Evolutionary conservation across 2,329 filamentous ascomycete species (phyloP).

Genomic region (Hymenoscyphus fructigenus): DNA sequence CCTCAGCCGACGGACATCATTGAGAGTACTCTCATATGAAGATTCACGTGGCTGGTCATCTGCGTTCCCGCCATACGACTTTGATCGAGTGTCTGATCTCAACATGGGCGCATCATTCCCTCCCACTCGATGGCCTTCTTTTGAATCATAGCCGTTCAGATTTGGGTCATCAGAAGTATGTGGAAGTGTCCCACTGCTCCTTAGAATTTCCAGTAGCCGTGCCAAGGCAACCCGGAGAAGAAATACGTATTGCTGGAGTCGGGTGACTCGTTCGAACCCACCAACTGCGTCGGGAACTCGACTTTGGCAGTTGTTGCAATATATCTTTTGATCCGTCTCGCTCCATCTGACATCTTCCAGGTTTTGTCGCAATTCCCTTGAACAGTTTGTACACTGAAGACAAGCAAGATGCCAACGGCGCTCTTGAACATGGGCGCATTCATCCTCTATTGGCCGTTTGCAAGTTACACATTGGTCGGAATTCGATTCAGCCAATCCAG

Average conservation of each 20-base stretch:
- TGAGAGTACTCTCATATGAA: conserved; percentile 92
- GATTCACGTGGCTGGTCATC: conserved; percentile 63
- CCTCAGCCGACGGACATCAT: conserved; percentile 86
- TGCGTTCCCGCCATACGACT: conserved; percentile 66
- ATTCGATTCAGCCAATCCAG: conserved; percentile 67
- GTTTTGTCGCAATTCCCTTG: conserved; percentile 67
- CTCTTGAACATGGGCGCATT: conserved; percentile 75
- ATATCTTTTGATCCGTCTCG: conserved; percentile 64
- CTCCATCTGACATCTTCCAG: conserved; percentile 72
- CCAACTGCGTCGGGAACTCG: conserved; percentile 52
- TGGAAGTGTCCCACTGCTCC: conserved; percentile 77
- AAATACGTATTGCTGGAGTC: conserved; percentile 93
- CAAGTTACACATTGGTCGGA: conserved; percentile 85
- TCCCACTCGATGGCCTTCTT: conserved; percentile 58
- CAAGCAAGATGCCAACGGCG: conserved; percentile 83
- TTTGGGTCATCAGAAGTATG: conserved; percentile 72
- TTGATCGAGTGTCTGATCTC: conserved; percentile 68
- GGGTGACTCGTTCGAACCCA: conserved; percentile 75
- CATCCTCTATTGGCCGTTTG: conserved; percentile 87
- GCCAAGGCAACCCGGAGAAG: conserved; percentile 88
- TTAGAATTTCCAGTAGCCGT: conserved; percentile 80
- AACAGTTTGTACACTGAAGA: conserved; percentile 68
- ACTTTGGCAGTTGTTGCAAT: conserved; percentile 67
- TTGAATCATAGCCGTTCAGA: conserved; percentile 63
- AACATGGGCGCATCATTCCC: conserved; percentile 54